These are phyloP conservation scores for Eleusine coracana DNA, from an alignment of 176 grass and related monocot species.

Conservation along the genomic window DNA sequence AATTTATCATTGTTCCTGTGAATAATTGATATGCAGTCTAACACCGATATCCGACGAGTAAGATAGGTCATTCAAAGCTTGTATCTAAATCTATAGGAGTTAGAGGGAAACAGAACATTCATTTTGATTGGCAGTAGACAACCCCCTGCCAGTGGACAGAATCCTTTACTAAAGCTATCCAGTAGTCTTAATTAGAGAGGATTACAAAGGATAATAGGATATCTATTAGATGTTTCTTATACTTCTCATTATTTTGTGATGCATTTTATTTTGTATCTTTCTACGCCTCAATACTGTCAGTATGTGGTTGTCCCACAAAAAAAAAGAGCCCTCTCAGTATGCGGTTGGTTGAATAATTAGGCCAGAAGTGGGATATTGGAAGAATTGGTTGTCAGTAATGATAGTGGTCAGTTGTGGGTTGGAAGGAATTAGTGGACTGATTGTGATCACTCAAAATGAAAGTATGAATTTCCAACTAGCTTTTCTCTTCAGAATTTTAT, in stretches of 20 bases:
- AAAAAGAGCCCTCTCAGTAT: too few species aligned
- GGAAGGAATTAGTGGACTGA: background rate
- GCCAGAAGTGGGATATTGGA: constrained; percentile 3
- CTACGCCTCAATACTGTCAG: background rate
- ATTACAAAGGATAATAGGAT: too few species aligned
- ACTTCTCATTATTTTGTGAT: constrained; percentile 13
- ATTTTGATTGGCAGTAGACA: too few species aligned
- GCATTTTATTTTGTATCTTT: background rate
- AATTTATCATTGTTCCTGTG: too few species aligned
- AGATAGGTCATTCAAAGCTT: too few species aligned
- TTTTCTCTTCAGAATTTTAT: background rate
- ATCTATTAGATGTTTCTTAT: background rate
- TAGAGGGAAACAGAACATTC: too few species aligned
- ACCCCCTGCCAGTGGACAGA: too few species aligned
- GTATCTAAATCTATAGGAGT: too few species aligned
- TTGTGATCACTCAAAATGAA: background rate
- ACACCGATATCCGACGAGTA: too few species aligned
- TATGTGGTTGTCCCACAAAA: background rate
- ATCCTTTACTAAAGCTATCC: too few species aligned
- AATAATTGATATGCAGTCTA: too few species aligned
- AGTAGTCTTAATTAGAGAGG: too few species aligned
- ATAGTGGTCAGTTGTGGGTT: background rate
- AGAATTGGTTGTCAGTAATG: constrained; percentile 15
- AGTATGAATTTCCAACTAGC: background rate
- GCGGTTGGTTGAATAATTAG: constrained; percentile 1